phyloP scores from a whole-genome alignment of 257 asterid genomes.

The Solanum lignicaule region DNA sequence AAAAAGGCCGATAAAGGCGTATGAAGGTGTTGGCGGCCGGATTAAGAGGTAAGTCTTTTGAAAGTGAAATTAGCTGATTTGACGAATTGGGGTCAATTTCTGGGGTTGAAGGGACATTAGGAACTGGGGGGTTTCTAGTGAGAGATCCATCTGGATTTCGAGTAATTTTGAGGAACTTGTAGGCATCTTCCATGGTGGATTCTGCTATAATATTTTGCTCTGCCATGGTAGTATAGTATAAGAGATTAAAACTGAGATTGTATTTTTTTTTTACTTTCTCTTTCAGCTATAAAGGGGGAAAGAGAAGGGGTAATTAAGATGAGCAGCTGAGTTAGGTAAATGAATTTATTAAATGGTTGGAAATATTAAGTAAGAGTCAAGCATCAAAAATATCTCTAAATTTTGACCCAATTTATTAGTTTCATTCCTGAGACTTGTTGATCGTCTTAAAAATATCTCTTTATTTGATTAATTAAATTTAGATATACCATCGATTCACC shows the following conservation, averaged over 20 bases:
- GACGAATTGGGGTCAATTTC: conserved; percentile 1
- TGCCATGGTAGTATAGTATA: conserved; percentile 2
- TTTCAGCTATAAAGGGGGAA: neutral
- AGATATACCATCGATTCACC: too few relatives aligned
- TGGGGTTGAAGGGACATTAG: conserved; percentile 29
- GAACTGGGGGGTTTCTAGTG: conserved; percentile 17
- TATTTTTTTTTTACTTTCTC: neutral
- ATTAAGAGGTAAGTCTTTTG: conserved; percentile 55
- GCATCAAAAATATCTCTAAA: too few relatives aligned
- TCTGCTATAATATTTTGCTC: neutral
- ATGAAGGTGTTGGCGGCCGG: conserved; percentile 32
- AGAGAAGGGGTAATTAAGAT: neutral
- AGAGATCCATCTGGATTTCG: conserved; percentile 59
- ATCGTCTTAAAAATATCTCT: fast-evolving
- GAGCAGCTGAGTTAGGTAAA: neutral
- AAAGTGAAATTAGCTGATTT: conserved; percentile 11
- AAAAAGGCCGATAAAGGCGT: conserved; percentile 46
- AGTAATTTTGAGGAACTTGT: conserved; percentile 20
- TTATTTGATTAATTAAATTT: too few relatives aligned
- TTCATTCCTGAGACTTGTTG: too few relatives aligned
- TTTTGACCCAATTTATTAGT: too few relatives aligned
- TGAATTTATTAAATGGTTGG: neutral
- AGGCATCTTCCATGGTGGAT: conserved; percentile 22
- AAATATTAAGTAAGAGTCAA: neutral
- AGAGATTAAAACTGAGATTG: neutral